Conservation (phyloP, 1,284 basidiomycete species). For the Malassezia equina region DNA sequence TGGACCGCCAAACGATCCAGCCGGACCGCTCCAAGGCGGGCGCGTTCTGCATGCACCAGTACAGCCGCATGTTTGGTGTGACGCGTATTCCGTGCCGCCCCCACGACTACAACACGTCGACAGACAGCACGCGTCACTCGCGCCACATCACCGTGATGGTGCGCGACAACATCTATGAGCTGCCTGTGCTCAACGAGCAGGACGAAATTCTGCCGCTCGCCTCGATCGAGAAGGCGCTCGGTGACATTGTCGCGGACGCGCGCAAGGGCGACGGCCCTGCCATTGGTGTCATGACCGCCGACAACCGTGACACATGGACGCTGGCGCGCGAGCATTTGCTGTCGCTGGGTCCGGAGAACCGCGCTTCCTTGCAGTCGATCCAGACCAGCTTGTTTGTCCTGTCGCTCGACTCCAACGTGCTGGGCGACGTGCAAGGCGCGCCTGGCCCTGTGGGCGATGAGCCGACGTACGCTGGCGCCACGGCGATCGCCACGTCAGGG, state of each 20-base stretch:
- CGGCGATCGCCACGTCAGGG: constrained; percentile 66
- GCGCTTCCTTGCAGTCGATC: constrained; percentile 56
- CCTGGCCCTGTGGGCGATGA: constrained; percentile 29
- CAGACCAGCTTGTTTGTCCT: constrained; percentile 69
- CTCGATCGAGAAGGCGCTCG: constrained; percentile 62
- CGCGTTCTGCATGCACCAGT: constrained; percentile 56
- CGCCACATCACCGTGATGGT: constrained; percentile 63
- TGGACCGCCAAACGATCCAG: constrained; percentile 56
- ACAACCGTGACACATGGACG: constrained; percentile 74
- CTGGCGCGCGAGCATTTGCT: constrained; percentile 64
- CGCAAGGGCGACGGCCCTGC: constrained; percentile 52
- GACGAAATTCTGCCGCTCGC: constrained; percentile 51
- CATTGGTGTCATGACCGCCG: constrained; percentile 67
- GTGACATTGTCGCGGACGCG: constrained; percentile 63
- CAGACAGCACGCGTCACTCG: constrained; percentile 51
- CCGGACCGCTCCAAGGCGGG: constrained; percentile 54
- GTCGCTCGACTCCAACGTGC: constrained; percentile 52
- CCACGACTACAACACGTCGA: constrained; percentile 49
- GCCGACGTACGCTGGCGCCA: constrained; percentile 62
- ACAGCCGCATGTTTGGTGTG: constrained; percentile 49
- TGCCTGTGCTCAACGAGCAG: constrained; percentile 55
- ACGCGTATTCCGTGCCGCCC: constrained; percentile 49
- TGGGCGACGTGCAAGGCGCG: constrained; percentile 49
- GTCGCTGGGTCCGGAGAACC: constrained; percentile 60
- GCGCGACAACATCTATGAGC: constrained; percentile 70